phyloP scores from a whole-genome alignment of 1,284 basidiomycete species.

The Mycena citricolor region DNA sequence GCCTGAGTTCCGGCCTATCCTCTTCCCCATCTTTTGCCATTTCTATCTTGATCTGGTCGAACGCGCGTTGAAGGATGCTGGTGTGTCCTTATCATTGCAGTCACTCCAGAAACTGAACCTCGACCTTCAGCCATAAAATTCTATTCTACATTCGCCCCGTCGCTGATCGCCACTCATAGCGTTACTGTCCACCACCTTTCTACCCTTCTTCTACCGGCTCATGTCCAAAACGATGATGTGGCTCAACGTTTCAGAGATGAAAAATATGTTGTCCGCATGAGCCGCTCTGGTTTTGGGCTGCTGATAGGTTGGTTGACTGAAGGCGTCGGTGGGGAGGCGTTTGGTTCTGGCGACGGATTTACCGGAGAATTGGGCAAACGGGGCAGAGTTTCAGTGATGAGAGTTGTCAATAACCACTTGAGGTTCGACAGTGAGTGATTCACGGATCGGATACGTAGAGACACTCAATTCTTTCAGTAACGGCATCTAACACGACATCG shows the following conservation, averaged over 20 bases:
- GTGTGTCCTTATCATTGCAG: conserved; percentile 43
- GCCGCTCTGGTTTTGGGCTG: conserved; percentile 88
- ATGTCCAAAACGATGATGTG: conserved; percentile 81
- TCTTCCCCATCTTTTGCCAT: conserved; percentile 96
- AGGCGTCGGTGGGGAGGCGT: conserved; percentile 83
- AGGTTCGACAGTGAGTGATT: conserved; percentile 78
- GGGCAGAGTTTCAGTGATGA: conserved; percentile 83
- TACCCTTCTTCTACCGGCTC: conserved; percentile 79
- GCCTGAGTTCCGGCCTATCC: conserved; percentile 91
- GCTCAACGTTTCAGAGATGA: conserved; percentile 88
- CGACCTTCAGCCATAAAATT: conserved; percentile 66
- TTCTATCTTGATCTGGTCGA: conserved; percentile 95
- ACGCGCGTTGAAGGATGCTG: conserved; percentile 86
- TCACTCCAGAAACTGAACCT: conserved; percentile 5
- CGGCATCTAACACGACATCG: conserved; percentile 65
- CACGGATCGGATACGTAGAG: conserved; percentile 10
- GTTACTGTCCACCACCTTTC: conserved; percentile 80
- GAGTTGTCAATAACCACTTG: conserved; percentile 92
- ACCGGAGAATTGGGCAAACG: conserved; percentile 79
- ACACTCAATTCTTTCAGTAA: conserved; percentile 46
- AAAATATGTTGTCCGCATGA: conserved; percentile 90
- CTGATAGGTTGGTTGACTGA: conserved; percentile 96
- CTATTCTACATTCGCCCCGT: conserved; percentile 69
- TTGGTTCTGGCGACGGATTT: conserved; percentile 81
- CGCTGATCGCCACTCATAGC: conserved; percentile 71